Evolutionary conservation across 140 eudicot species (phyloP).

Genomic region (Oenanthe javanica): DNA sequence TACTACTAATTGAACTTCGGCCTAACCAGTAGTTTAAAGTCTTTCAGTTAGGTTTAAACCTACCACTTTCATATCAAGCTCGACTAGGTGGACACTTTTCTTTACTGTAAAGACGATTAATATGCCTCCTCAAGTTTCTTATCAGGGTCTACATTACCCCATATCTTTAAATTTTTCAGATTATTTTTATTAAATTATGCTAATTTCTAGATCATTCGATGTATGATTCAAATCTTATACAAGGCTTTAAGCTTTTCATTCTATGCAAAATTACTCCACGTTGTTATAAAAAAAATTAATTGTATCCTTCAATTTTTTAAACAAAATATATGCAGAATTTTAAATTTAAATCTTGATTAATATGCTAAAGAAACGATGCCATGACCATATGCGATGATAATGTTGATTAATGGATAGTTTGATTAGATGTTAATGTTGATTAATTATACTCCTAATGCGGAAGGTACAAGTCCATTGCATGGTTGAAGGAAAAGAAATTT

Average conservation of each 20-base stretch:
- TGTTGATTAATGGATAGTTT: not conserved
- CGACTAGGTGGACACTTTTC: not conserved
- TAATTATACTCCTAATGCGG: not conserved
- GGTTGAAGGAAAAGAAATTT: not conserved
- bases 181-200: no score
- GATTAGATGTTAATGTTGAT: not conserved
- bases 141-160: not conserved
- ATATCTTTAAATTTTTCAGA: no score
- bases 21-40: not conserved
- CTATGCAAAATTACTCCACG: no score
- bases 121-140: not conserved
- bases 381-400: not conserved
- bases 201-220: no score
- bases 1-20: not conserved
- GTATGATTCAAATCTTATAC: no score
- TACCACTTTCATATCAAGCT: not conserved
- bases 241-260: no score
- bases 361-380: not conserved
- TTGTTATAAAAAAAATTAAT: no score
- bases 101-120: no score
- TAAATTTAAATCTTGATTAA: not conserved
- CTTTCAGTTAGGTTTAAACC: slow-evolving; percentile 3
- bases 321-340: no score
- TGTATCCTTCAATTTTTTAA: no score
- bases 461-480: slow-evolving; percentile 1